Evolutionary conservation across 2,329 filamentous ascomycete species (phyloP), one percentile per base, ranked within the genome.

Genomic region (Geosmithia putterillii): DNA sequence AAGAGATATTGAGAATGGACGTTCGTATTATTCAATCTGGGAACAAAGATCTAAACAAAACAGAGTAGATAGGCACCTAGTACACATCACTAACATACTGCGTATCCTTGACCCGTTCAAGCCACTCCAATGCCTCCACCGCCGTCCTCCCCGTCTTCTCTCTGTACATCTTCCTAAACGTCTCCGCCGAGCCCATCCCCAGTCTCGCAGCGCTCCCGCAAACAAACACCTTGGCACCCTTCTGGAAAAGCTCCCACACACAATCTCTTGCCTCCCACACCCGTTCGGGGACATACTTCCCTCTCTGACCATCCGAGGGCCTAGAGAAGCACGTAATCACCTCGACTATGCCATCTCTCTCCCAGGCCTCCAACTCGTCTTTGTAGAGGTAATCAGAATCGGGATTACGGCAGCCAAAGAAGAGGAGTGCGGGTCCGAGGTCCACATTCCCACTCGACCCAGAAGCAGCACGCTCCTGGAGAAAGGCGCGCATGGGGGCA

Each of bases 401-500:
- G 53, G 40, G 59, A 44, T 43, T 62, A 58, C 56, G 69, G 67
- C 47, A 74, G 61, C 58, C 57, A 43, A 69, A 62, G 56, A 76
- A 76, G 5, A 78, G 61, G 3, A 74, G 46, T 0, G 71, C 71
- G 0, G 70, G 72, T 0, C 74, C 76, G 0, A 82, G 64, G 14
- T 52, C 56, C 4, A 17, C 60, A 1, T 74, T 73, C 1, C 61
- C 59, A 1, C 50, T 54, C 9, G 64, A 50, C 56, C 66, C 58
- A 10, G 58, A 62, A 0, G 47, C 50, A 7, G 14, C 14, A 8
- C 51, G 48, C 40, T 52, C 48, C 15, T 52, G 47, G 32, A 48
- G 19, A 38, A 52, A 46, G 12, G 22, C 77, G 0, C 74, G 68
- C 66, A 82, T 81, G 0, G 78, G 78, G 0, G 77, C 77, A 1